Conservation (phyloP, 2,329 filamentous ascomycete species). For the Thermothelomyces thermophilus region DNA sequence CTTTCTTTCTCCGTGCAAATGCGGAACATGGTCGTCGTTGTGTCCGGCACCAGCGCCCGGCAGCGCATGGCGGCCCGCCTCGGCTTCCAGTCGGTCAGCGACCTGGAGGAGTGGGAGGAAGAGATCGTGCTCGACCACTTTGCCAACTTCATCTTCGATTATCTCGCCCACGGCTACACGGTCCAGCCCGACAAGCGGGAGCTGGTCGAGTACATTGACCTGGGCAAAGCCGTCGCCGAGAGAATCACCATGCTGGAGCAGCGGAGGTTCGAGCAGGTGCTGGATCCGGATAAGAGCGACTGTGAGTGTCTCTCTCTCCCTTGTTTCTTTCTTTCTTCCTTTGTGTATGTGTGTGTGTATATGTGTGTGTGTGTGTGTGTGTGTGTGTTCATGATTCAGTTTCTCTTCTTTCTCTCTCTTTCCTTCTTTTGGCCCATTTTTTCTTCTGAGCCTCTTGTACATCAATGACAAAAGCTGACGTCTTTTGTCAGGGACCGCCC, state of each 20-base stretch:
- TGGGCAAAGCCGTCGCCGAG: conserved; percentile 4
- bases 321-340: too few species aligned
- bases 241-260: conserved; percentile 6
- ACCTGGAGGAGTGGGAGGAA: conserved; percentile 12
- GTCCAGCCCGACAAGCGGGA: conserved; percentile 4
- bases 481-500: conserved; percentile 11
- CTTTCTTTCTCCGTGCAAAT: not conserved
- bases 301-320: conserved; percentile 4
- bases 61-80: conserved; percentile 7
- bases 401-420: too few species aligned
- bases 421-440: too few species aligned
- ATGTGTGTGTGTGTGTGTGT: too few species aligned
- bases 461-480: too few species aligned
- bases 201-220: conserved; percentile 9
- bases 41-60: not conserved
- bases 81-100: conserved; percentile 3
- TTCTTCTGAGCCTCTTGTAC: too few species aligned
- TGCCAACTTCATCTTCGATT: conserved; percentile 15
- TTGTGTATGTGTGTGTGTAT: too few species aligned
- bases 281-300: conserved; percentile 13
- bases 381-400: not conserved
- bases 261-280: conserved; percentile 3
- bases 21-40: not conserved
- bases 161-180: conserved; percentile 11
- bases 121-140: conserved; percentile 14